These are phyloP conservation scores for Blastobotrys proliferans DNA, from an alignment of 1,139 yeast genomes.

Conservation along the genomic window DNA sequence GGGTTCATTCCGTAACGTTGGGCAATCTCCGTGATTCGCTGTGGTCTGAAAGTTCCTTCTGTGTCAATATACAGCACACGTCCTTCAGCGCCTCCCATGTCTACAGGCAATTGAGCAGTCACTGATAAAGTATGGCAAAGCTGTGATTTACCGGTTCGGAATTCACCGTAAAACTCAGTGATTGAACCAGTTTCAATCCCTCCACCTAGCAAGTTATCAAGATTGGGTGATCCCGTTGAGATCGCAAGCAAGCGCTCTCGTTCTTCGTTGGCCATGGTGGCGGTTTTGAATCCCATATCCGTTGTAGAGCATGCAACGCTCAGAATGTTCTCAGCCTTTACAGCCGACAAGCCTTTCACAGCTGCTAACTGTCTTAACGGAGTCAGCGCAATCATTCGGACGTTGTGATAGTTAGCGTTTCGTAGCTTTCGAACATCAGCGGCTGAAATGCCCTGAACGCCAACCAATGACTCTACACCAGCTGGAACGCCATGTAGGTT, in stretches of 20 bases:
- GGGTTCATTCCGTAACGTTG: slow-evolving; percentile 89
- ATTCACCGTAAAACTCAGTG: slow-evolving; percentile 96
- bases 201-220: slow-evolving; percentile 92
- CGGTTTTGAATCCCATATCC: slow-evolving; percentile 97
- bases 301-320: slow-evolving; percentile 82
- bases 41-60: slow-evolving; percentile 95
- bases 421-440: slow-evolving; percentile 76
- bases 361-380: slow-evolving; percentile 72
- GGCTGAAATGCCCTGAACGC: slow-evolving; percentile 63
- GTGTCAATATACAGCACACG: slow-evolving; percentile 95
- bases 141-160: slow-evolving; percentile 96
- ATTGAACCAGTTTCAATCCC: slow-evolving; percentile 97
- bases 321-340: slow-evolving; percentile 83
- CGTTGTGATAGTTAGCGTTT: slow-evolving; percentile 84
- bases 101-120: slow-evolving; percentile 93
- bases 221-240: slow-evolving; percentile 92
- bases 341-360: slow-evolving; percentile 92
- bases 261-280: slow-evolving; percentile 88
- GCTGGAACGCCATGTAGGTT: slow-evolving; percentile 15
- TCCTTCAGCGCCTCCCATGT: slow-evolving; percentile 99
- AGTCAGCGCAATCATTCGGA: slow-evolving; percentile 87
- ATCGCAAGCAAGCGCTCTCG: slow-evolving; percentile 87
- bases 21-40: slow-evolving; percentile 83
- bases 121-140: slow-evolving; percentile 95
- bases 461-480: slow-evolving; percentile 13